phyloP scores from a whole-genome alignment of 441 rosid genomes.

The Aquilaria agallochum region DNA sequence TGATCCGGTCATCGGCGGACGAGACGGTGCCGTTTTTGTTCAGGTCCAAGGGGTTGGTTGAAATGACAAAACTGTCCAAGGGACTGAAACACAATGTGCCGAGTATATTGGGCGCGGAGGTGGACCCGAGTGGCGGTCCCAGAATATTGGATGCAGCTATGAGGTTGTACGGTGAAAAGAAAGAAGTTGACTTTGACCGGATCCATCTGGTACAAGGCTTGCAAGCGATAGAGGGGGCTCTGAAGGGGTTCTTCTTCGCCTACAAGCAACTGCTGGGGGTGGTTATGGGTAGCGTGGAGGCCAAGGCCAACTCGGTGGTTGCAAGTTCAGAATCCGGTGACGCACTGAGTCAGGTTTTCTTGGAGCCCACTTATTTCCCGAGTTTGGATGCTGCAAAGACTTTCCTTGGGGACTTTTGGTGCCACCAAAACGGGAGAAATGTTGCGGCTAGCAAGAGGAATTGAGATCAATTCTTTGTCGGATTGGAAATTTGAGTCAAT shows the following conservation, averaged over 20 bases:
- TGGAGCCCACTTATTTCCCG: constrained; percentile 80
- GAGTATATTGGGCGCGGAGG: constrained; percentile 59
- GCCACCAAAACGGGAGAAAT: constrained; percentile 14
- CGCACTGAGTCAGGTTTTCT: constrained; percentile 61
- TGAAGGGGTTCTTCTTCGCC: constrained; percentile 65
- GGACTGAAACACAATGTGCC: constrained; percentile 75
- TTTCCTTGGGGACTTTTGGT: constrained; percentile 59
- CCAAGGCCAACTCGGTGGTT: constrained; percentile 34
- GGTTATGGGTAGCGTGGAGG: constrained; percentile 77
- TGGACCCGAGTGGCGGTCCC: constrained; percentile 87
- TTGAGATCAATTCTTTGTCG: neutral
- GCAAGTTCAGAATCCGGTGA: constrained; percentile 44
- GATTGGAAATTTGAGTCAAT: neutral
- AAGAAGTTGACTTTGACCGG: constrained; percentile 29
- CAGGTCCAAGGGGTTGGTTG: constrained; percentile 60
- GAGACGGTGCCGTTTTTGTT: constrained; percentile 66
- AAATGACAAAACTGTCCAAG: constrained; percentile 40
- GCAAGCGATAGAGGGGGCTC: constrained; percentile 69
- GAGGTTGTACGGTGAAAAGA: constrained; percentile 49
- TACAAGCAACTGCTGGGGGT: constrained; percentile 58
- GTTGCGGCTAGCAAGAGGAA: constrained; percentile 2
- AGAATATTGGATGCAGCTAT: constrained; percentile 82
- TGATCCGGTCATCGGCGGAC: constrained; percentile 24
- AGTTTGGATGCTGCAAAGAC: constrained; percentile 93
- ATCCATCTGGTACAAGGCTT: constrained; percentile 59